phyloP scores from a whole-genome alignment of 2,329 filamentous ascomycete species.

The Cladosporium phlei region DNA sequence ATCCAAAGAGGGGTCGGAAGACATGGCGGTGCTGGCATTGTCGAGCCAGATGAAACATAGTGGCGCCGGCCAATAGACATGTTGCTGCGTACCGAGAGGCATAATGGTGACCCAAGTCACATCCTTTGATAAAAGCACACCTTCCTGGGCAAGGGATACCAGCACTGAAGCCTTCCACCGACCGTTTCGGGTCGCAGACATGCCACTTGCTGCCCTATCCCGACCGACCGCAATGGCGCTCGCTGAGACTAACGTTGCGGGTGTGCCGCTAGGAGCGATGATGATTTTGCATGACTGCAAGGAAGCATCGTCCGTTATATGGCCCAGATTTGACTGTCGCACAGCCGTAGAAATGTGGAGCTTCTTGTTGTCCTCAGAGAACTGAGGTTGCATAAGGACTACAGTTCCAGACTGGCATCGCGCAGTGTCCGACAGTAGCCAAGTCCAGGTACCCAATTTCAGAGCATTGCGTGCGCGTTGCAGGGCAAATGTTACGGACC shows the following conservation, averaged over 20 bases:
- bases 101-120: constrained; percentile 1
- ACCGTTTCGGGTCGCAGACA: background rate
- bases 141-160: constrained; percentile 13
- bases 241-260: background rate
- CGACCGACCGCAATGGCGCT: background rate
- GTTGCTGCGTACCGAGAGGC: constrained; percentile 1
- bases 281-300: background rate
- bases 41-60: constrained; percentile 19
- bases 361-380: constrained; percentile 10
- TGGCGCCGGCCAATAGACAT: constrained; percentile 22
- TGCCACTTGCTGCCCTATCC: background rate
- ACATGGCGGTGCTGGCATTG: background rate
- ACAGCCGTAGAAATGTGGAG: constrained; percentile 12
- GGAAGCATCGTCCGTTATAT: background rate
- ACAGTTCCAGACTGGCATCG: background rate
- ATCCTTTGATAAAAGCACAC: constrained; percentile 11
- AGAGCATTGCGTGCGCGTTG: background rate
- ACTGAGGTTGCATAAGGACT: constrained; percentile 9
- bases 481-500: constrained; percentile 13
- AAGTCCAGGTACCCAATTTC: constrained; percentile 13
- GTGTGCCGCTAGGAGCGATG: constrained; percentile 2
- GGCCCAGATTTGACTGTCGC: constrained; percentile 11
- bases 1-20: background rate
- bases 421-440: constrained; percentile 9
- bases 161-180: constrained; percentile 15